Base-by-base conservation (phyloP, 2,329 filamentous ascomycete species). In the Daldinia eschscholtzii region DNA sequence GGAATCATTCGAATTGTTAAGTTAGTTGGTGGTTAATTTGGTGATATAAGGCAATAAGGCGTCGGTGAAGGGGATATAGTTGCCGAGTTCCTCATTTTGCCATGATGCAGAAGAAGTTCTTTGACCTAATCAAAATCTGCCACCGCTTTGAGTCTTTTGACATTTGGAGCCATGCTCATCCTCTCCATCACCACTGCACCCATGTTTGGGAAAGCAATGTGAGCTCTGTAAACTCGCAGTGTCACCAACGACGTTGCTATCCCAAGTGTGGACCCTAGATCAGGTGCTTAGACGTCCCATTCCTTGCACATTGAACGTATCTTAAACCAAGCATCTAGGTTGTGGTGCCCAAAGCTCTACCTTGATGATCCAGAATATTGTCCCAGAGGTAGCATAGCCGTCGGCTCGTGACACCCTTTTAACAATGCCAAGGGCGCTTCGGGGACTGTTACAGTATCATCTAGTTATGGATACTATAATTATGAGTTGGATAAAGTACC, bases 51-150 rank as follows among this genome's bases (percentile, higher is more conserved):
- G 44, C n/a, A 15, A 26, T 48, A n/a, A n/a, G 23, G 13, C 15
- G 12, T 39, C 15, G 44, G 44, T 48, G 23, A 28, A 48, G 44
- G 23, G 12, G 44, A 23, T 48, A 48, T 48, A 48, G 23, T 48
- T 48, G 20, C 10, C 9, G 23, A 9, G 7, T n/a, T 46, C 20
- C 15, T 37, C 20, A 12, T 23, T 12, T 10, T 4, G 18, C 41
- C 9, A 23, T 44, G 41, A 4, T 20, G 41, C 18, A 10, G 42
- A n/a, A 44, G 18, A 23, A 5, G 20, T 46, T 26, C 42, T 12
- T 23, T 13, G 10, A 13, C 4, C 20, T 6, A 13, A 26, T 48
- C 6, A 48, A 12, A 13, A 10, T 18, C 20, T 4, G 12, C 20
- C 20, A 48, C 12, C 13, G 1, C 4, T 15, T 6, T 2, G 23